Evolutionary conservation across 768 basidiomycete genomes (phyloP).

Genomic region (Chalciporus piperatus): DNA sequence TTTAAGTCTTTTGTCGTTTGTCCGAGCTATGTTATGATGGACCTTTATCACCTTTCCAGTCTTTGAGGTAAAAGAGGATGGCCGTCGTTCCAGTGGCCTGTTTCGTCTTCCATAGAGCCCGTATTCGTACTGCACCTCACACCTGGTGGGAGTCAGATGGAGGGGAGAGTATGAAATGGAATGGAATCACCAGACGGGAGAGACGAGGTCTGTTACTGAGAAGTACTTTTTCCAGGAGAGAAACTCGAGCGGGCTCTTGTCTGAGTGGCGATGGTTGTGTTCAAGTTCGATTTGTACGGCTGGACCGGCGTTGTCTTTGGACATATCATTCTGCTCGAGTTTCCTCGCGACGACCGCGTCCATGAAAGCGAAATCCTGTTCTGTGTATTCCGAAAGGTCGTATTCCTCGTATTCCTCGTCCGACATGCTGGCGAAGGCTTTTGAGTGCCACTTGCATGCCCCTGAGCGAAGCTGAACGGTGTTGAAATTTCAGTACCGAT

Average conservation of each 20-base stretch:
- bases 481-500: no score
- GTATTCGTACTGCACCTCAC: conserved; percentile 79
- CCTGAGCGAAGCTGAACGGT: no score
- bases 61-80: conserved; percentile 52
- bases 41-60: conserved; percentile 62
- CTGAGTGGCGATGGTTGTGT: background rate
- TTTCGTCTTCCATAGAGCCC: conserved; percentile 59
- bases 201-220: conserved; percentile 62
- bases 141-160: conserved; percentile 44
- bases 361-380: conserved; percentile 49
- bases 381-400: conserved; percentile 55
- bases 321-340: background rate
- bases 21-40: conserved; percentile 45
- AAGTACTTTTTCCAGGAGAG: conserved; percentile 42
- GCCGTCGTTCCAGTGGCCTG: conserved; percentile 48
- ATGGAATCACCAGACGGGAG: conserved; percentile 54
- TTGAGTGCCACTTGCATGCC: no score
- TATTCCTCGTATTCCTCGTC: conserved; percentile 46
- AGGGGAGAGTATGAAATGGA: background rate
- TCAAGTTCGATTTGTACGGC: conserved; percentile 34
- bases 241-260: conserved; percentile 42
- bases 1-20: conserved; percentile 52
- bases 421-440: conserved; percentile 18
- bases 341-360: conserved; percentile 21
- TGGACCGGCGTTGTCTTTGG: conserved; percentile 25